Conservation (phyloP, 2,329 filamentous ascomycete genomes). For the Ploettnerulaceae sp. region DNA sequence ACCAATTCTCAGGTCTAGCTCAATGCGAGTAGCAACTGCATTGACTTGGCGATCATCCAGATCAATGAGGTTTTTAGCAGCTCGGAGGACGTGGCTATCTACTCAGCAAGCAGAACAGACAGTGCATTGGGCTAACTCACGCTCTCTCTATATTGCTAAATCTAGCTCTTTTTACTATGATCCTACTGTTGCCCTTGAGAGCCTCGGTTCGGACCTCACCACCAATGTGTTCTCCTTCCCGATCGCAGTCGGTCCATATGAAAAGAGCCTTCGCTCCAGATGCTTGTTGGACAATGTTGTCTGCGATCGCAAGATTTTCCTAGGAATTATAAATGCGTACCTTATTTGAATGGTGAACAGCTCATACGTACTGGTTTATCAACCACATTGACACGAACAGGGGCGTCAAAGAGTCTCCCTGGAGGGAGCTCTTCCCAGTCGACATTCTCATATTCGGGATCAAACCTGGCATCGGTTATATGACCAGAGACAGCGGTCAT, state of each 20-base stretch:
- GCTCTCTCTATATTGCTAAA: conserved; percentile 96
- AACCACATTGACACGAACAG: conserved; percentile 62
- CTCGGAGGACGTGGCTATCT: conserved; percentile 74
- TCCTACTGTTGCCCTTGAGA: conserved; percentile 61
- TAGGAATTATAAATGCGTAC: conserved; percentile 35
- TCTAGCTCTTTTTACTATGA: conserved; percentile 77
- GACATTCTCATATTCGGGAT: conserved; percentile 57
- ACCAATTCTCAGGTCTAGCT: conserved; percentile 88
- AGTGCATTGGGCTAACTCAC: conserved; percentile 43
- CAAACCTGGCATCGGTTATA: conserved; percentile 76
- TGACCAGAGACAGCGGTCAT: conserved; percentile 95
- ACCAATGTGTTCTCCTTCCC: conserved; percentile 95
- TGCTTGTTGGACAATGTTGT: conserved; percentile 80
- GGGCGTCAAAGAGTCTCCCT: conserved; percentile 73
- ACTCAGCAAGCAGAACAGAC: conserved; percentile 12
- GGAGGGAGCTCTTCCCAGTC: conserved; percentile 81
- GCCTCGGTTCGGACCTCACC: conserved; percentile 84
- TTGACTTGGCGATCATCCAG: conserved; percentile 83
- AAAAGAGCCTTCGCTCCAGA: conserved; percentile 68
- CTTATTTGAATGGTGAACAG: not conserved
- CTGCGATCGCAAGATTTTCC: conserved; percentile 75
- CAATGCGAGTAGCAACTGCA: conserved; percentile 83
- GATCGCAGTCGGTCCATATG: conserved; percentile 98
- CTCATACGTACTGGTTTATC: conserved; percentile 33
- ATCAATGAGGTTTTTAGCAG: conserved; percentile 69